Evolutionary conservation across 2,329 filamentous ascomycete species (phyloP), one percentile per base, ranked within the genome.

Genomic region (Coleophoma eucalyptorum): DNA sequence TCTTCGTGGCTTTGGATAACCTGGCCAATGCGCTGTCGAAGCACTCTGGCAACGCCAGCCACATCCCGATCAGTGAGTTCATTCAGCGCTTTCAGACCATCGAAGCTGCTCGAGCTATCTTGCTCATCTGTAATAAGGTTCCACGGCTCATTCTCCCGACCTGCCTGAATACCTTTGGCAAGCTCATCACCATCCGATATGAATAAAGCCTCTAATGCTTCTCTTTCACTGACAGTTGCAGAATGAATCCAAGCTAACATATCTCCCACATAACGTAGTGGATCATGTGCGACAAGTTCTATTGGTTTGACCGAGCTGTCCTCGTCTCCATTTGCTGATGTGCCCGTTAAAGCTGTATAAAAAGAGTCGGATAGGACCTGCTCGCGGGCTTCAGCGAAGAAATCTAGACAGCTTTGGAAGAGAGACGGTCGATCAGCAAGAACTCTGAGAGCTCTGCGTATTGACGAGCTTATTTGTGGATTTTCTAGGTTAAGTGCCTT

Each of bases 171-270:
- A 1, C 87, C 90, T 56, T 84, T 89, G 21, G 87, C 87, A 50
- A 97, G 89, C 62, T 96, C 90, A 55, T 94, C 89, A 2, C 89
- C 92, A 55, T 97, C 92, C 0, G 88, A 87, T 40, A 97, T 86
- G 64, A 99, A 99, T 1, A 99, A 75, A 2, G 90, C 84, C 67
- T 97, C 93, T 5, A 99, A 76, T 0, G 92, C 91, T 69, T 99
- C 94, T 48, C 89, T 82, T 68, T 99, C 94, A 32, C 93, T 95
- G 1, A 99, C 94, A 0, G 93, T 87, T 3, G 92, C 89, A 0
- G 94, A 96, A 67, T 99, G 94, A 5, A 88, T 84, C 94, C 94
- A 99, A 5, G 94, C 94, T 13, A 99, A 79, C 92, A 99, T 99
- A 65, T 99, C 94, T 48, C 94, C 91, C 3, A 95, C 84, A 67